Evolutionary conservation across 768 basidiomycete genomes (phyloP).

Genomic region (Pisolithus tinctorius): DNA sequence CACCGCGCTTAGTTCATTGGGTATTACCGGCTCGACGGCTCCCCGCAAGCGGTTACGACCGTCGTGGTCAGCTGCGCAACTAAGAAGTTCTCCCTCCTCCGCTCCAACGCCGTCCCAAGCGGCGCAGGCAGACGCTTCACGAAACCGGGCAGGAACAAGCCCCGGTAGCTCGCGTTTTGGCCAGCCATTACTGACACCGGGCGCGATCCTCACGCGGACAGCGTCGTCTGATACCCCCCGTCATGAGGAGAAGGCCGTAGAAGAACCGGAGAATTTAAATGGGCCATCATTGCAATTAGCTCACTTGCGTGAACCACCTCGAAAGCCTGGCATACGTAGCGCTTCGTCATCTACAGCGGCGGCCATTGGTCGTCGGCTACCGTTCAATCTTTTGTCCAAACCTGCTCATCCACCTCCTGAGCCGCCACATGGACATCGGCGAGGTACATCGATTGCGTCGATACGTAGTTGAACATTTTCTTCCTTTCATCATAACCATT

Average conservation of each 20-base stretch:
- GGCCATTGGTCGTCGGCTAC: conserved; percentile 48
- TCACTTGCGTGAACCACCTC: conserved; percentile 63
- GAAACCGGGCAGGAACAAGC: conserved; percentile 64
- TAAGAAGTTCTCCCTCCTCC: conserved; percentile 46
- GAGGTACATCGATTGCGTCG: conserved; percentile 37
- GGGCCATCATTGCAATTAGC: conserved; percentile 69
- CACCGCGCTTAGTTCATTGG: conserved; percentile 39
- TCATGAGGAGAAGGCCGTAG: conserved; percentile 31
- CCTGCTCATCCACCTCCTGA: conserved; percentile 29
- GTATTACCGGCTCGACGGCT: conserved; percentile 47
- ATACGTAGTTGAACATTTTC: conserved; percentile 21
- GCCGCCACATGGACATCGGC: conserved; percentile 20
- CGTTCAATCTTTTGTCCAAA: conserved; percentile 65
- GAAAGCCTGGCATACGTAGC: conserved; percentile 36
- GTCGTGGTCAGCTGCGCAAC: conserved; percentile 72
- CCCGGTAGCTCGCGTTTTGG: conserved; percentile 43
- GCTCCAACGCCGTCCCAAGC: conserved; percentile 26
- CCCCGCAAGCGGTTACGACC: conserved; percentile 58
- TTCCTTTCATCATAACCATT: background rate
- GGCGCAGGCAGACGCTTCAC: conserved; percentile 36
- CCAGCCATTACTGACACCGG: conserved; percentile 33
- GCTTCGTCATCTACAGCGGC: conserved; percentile 42
- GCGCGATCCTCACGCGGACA: conserved; percentile 40
- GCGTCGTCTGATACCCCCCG: conserved; percentile 49
- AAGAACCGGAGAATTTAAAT: conserved; percentile 46